phyloP scores from a whole-genome alignment of 352 stramenopile species.

The Paralagenidium karlingii region DNA sequence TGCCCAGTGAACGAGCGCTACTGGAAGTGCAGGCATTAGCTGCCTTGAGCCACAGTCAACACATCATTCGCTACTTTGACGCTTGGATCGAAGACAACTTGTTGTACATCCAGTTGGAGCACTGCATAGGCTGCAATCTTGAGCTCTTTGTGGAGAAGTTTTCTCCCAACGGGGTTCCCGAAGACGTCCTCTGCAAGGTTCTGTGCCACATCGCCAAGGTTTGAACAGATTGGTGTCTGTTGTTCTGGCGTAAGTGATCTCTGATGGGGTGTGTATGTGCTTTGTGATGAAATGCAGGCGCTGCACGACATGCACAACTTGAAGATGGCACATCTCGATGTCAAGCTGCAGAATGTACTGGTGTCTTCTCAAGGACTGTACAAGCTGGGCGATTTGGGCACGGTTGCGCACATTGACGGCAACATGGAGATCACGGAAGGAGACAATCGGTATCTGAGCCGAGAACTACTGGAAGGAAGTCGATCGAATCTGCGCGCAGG shows the following conservation, averaged over 20 bases:
- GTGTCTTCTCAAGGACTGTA: conserved; percentile 4
- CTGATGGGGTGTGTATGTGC: not conserved
- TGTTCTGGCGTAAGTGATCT: no score
- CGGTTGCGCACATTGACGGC: conserved; percentile 62
- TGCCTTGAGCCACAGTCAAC: conserved; percentile 59
- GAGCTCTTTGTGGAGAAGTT: conserved; percentile 46
- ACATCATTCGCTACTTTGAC: conserved; percentile 80
- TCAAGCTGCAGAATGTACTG: conserved; percentile 79
- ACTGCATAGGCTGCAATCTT: conserved; percentile 52
- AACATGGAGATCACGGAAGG: conserved; percentile 80
- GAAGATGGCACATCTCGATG: conserved; percentile 82
- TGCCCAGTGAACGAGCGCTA: conserved; percentile 46
- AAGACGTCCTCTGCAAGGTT: conserved; percentile 58
- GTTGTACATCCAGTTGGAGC: conserved; percentile 81
- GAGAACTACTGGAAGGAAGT: conserved; percentile 69
- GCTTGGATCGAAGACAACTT: conserved; percentile 82
- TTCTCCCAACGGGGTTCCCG: conserved; percentile 48
- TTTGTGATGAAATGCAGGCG: conserved; percentile 12
- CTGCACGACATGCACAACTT: conserved; percentile 73
- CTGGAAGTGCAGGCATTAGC: conserved; percentile 74
- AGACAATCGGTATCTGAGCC: conserved; percentile 78
- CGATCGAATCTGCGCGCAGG: conserved; percentile 57
- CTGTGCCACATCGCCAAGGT: conserved; percentile 66
- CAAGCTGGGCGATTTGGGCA: conserved; percentile 64
- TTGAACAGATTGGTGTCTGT: not conserved